These are phyloP conservation scores for Cytospora mali DNA, from an alignment of 2,329 filamentous ascomycete species.

Conservation along the genomic window DNA sequence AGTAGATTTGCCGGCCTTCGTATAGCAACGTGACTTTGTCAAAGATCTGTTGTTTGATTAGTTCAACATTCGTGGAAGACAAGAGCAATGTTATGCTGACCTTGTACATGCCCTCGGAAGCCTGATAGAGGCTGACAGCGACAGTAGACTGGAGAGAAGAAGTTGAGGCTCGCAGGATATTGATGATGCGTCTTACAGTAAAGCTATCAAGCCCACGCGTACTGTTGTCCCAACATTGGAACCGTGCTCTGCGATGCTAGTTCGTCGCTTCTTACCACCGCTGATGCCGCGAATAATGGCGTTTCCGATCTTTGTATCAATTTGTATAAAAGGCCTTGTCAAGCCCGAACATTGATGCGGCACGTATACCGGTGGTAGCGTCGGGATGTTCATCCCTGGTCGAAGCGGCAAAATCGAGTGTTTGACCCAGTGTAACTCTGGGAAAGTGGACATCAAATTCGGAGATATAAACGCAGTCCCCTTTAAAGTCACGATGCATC, in stretches of 20 bases:
- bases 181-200: slow-evolving; percentile 41
- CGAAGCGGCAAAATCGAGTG: slow-evolving; percentile 61
- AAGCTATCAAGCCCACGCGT: slow-evolving; percentile 32
- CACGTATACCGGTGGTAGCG: too few relatives aligned
- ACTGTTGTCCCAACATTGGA: slow-evolving; percentile 31
- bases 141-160: background rate
- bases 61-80: slow-evolving; percentile 52
- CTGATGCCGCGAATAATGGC: slow-evolving; percentile 61
- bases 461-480: slow-evolving; percentile 6
- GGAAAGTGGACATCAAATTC: slow-evolving; percentile 55
- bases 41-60: slow-evolving; percentile 44
- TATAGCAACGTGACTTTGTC: slow-evolving; percentile 14
- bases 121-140: slow-evolving; percentile 64
- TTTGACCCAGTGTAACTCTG: slow-evolving; percentile 62
- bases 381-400: too few relatives aligned
- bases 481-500: slow-evolving; percentile 1
- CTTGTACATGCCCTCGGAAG: slow-evolving; percentile 53
- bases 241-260: slow-evolving; percentile 64
- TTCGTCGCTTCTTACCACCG: slow-evolving; percentile 65
- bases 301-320: slow-evolving; percentile 63
- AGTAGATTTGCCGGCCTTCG: slow-evolving; percentile 13
- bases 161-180: background rate
- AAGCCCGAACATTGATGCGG: slow-evolving; percentile 65
- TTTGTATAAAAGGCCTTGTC: slow-evolving; percentile 60
- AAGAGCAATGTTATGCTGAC: slow-evolving; percentile 43